Evolutionary conservation across 768 basidiomycete genomes (phyloP), one percentile per base, ranked within the genome.

Genomic region (Sarcodon sp.): DNA sequence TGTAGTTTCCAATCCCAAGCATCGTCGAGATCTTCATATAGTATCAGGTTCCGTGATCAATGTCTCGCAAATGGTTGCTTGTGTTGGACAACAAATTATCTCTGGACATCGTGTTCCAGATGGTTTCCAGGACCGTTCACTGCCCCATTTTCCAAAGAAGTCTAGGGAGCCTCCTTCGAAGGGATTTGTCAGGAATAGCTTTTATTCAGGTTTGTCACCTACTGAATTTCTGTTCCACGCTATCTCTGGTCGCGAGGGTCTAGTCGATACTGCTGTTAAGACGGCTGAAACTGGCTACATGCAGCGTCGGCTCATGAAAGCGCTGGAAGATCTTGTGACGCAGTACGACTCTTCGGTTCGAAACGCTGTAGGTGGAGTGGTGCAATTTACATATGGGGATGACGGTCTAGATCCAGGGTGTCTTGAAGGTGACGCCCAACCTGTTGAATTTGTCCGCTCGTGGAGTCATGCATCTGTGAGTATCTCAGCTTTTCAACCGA

Each of bases 281-380:
- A 99, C 96, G 0, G 96, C 96, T 11, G 96, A 99, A 65, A 99
- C 96, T 1, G 96, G 96, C 37, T 99, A 99, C 68, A 99, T 99
- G 94, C 91, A 94, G 59, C 80, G 96, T 45, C 87, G 96, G 49
- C 65, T 99, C 52, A 98, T 99, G 96, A 99, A 99, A 63, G 94
- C 94, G 2, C 66, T 99, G 54, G 96, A 99, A 61, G 96, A 99
- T 67, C 69, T 99, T 35, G 91, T 89, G 3, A 90, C 88, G 0
- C 90, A 94, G 49, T 99, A 99, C 61, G 96, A 99, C 64, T 66
- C 91, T 18, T 91, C 91, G 7, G 94, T 99, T 18, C 78, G 96
- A 32, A 98, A 93, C 64, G 93, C 92, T 2, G 78, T 77, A 0
- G 96, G 96, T 3, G 93, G 91, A 43, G 79, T 99, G 12, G 93